Evolutionary conservation across 495 filamentous ascomycete species (phyloP).

Genomic region (Xylaria scruposa): DNA sequence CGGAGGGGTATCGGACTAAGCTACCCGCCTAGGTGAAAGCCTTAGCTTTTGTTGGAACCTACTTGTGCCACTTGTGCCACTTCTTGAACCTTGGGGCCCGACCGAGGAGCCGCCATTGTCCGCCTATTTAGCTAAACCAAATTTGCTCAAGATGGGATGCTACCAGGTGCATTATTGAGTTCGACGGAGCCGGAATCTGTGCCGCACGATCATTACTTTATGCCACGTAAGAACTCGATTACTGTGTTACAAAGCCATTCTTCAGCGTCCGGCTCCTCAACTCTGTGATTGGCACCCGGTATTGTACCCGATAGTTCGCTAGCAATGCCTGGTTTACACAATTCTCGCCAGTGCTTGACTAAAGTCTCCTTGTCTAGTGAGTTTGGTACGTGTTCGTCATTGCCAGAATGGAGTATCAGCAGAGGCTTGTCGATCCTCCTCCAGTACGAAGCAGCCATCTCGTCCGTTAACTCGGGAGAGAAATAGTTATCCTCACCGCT

Average conservation of each 20-base stretch:
- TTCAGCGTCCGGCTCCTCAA: constrained; percentile 44
- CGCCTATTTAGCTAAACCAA: not conserved
- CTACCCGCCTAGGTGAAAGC: not conserved
- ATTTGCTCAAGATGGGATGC: not conserved
- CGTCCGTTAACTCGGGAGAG: constrained; percentile 74
- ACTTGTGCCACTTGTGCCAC: not conserved
- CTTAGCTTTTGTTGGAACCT: not conserved
- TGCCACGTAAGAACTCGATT: constrained; percentile 43
- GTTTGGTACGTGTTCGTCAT: constrained; percentile 73
- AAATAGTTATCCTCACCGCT: constrained; percentile 88
- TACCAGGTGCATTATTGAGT: not conserved
- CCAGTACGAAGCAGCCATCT: constrained; percentile 67
- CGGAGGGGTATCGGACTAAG: not conserved
- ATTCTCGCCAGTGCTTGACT: constrained; percentile 64
- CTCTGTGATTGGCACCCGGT: constrained; percentile 51
- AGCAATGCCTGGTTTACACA: constrained; percentile 45
- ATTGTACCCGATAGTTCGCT: constrained; percentile 51
- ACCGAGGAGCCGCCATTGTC: not conserved
- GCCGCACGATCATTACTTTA: constrained; percentile 31
- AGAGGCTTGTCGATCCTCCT: constrained; percentile 62
- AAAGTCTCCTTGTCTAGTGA: constrained; percentile 68
- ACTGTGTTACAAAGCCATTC: constrained; percentile 49
- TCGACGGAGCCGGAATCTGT: not conserved
- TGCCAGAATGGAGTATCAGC: constrained; percentile 70
- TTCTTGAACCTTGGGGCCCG: not conserved